phyloP scores from a whole-genome alignment of 352 stramenopile species.

The Aphanomyces cochlioides region DNA sequence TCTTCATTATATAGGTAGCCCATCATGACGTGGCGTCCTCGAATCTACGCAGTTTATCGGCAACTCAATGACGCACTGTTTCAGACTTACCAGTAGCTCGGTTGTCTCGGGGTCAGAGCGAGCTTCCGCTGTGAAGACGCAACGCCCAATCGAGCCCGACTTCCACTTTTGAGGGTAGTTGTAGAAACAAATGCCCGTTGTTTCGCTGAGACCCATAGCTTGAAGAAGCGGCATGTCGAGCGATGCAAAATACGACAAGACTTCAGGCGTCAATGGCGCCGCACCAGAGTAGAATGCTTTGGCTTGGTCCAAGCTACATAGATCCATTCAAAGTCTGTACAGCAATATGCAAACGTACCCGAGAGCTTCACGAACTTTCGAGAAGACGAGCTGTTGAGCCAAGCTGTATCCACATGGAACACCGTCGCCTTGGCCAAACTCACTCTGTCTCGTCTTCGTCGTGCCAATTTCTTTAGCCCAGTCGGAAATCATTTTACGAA shows the following conservation, averaged over 20 bases:
- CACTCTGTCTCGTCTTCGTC: conserved; percentile 51
- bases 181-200: conserved; percentile 40
- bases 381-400: conserved; percentile 77
- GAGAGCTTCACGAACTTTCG: conserved; percentile 72
- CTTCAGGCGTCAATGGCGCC: conserved; percentile 60
- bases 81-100: conserved; percentile 38
- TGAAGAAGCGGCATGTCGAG: conserved; percentile 74
- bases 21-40: conserved; percentile 60
- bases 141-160: conserved; percentile 38
- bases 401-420: conserved; percentile 68
- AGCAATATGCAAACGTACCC: conserved; percentile 77
- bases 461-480: conserved; percentile 78
- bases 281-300: conserved; percentile 74
- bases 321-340: conserved; percentile 40
- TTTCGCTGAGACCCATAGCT: conserved; percentile 57
- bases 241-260: conserved; percentile 66
- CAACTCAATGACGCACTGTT: neutral
- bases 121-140: conserved; percentile 36
- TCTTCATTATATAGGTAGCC: conserved; percentile 62
- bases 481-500: conserved; percentile 79
- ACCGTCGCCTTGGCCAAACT: conserved; percentile 59
- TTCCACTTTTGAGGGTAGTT: conserved; percentile 45
- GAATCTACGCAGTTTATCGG: conserved; percentile 37
- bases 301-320: conserved; percentile 63
- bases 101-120: conserved; percentile 38